Conservation (phyloP, 2,329 filamentous ascomycete species). For the Thermoascus crustaceus region DNA sequence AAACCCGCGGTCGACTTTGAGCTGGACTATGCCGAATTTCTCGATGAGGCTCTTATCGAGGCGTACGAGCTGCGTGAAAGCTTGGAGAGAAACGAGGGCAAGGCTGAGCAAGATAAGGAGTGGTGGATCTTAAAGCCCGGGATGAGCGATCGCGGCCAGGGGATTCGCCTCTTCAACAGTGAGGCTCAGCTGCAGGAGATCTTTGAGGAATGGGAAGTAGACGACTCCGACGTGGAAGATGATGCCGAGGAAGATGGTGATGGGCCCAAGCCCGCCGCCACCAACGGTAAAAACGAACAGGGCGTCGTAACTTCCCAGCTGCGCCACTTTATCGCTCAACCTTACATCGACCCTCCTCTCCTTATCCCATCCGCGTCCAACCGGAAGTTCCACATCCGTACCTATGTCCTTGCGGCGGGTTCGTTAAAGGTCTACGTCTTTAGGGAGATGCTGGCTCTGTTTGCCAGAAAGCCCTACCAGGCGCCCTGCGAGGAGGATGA, state of each 20-base stretch:
- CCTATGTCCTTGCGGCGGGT: slow-evolving; percentile 77
- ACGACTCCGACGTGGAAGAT: slow-evolving; percentile 46
- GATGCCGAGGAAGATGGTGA: slow-evolving; percentile 36
- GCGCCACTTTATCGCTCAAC: slow-evolving; percentile 90
- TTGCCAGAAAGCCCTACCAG: slow-evolving; percentile 66
- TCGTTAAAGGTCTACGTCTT: slow-evolving; percentile 78
- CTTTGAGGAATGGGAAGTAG: slow-evolving; percentile 84
- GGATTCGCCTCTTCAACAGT: slow-evolving; percentile 79
- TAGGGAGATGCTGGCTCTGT: slow-evolving; percentile 83
- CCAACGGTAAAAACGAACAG: slow-evolving; percentile 23
- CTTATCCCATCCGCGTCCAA: slow-evolving; percentile 55
- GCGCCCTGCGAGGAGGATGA: slow-evolving; percentile 47
- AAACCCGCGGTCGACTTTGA: slow-evolving; percentile 80
- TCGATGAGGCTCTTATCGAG: slow-evolving; percentile 87
- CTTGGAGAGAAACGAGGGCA: slow-evolving; percentile 58
- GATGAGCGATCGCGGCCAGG: slow-evolving; percentile 94
- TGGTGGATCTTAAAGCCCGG: slow-evolving; percentile 99
- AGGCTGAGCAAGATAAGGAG: slow-evolving; percentile 57
- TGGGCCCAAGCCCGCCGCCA: slow-evolving; percentile 9
- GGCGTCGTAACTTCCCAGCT: slow-evolving; percentile 79
- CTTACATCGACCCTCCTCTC: slow-evolving; percentile 84
- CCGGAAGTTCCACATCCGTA: slow-evolving; percentile 90
- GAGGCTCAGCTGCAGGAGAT: slow-evolving; percentile 77
- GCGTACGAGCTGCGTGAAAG: slow-evolving; percentile 79
- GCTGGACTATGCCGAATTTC: slow-evolving; percentile 91